These are phyloP conservation scores for Eucalyptus pumila DNA, from an alignment of 345 rosid genomes.

Conservation along the genomic window DNA sequence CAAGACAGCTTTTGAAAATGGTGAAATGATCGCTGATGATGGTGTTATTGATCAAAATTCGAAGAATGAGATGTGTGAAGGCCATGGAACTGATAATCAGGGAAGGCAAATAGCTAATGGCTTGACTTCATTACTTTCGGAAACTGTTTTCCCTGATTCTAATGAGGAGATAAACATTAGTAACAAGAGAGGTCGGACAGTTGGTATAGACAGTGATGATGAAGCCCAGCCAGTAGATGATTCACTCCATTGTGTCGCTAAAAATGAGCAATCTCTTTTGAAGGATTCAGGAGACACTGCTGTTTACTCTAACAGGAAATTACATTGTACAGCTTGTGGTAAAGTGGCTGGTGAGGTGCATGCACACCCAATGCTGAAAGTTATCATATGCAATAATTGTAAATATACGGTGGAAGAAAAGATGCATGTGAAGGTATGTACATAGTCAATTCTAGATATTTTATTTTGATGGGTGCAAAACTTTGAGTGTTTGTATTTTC, in stretches of 20 bases:
- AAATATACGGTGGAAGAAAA: conserved; percentile 56
- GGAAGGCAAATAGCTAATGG: not conserved
- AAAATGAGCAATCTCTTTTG: conserved; percentile 8
- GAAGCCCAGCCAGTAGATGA: conserved; percentile 20
- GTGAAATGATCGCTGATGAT: not conserved
- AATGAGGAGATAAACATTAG: conserved; percentile 13
- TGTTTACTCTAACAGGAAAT: conserved; percentile 17
- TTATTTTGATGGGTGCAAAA: not conserved
- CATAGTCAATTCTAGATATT: not conserved
- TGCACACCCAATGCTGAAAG: conserved; percentile 73
- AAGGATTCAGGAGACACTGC: conserved; percentile 4
- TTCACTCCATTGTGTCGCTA: conserved; percentile 1
- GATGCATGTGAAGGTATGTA: conserved; percentile 51
- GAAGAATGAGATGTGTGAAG: conserved; percentile 7
- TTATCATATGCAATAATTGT: conserved; percentile 83
- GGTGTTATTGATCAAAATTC: not conserved
- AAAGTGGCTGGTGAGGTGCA: conserved; percentile 53
- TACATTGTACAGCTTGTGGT: conserved; percentile 74
- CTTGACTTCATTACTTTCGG: not conserved
- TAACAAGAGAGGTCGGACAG: conserved; percentile 32
- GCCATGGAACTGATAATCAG: not conserved
- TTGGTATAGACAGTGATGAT: conserved; percentile 23
- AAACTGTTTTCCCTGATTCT: conserved; percentile 12
- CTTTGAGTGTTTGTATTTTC: not conserved
- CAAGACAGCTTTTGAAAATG: not conserved